A percentile compares a stretch with the other conserved stretches of the same genome.
Conservation (phyloP, 768 basidiomycete species). For the Pleurotus tuoliensis region DNA sequence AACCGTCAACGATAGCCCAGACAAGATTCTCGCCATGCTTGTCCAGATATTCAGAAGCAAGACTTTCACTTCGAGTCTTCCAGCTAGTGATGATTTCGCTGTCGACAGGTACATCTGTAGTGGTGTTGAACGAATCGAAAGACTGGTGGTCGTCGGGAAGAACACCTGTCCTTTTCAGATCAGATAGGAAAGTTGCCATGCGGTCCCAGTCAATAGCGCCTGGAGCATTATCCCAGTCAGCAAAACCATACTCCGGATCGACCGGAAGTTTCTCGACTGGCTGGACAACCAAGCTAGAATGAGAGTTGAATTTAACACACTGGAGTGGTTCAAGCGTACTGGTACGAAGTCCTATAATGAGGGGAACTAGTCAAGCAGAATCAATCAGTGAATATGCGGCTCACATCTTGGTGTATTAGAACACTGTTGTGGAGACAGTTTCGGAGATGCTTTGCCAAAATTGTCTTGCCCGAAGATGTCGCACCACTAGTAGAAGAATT, state of each 20-base stretch:
- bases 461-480: neutral
- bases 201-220: neutral
- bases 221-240: neutral
- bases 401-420: neutral
- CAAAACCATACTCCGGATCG: conserved; percentile 1
- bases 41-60: neutral
- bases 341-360: neutral
- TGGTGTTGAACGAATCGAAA: neutral
- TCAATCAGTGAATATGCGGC: too few relatives aligned
- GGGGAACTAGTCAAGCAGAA: too few relatives aligned
- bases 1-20: neutral
- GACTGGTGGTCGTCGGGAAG: neutral
- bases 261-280: neutral
- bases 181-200: neutral
- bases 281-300: neutral
- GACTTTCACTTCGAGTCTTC: neutral
- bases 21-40: neutral
- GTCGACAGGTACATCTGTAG: neutral
- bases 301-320: too few relatives aligned
- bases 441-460: neutral
- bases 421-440: neutral
- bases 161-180: neutral
- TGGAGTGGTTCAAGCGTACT: neutral
- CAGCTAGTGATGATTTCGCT: neutral
- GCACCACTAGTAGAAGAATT: too few relatives aligned